Evolutionary conservation across 2,329 filamentous ascomycete species (phyloP), one percentile per base, ranked within the genome.

Genomic region (Aspergillus sp.): DNA sequence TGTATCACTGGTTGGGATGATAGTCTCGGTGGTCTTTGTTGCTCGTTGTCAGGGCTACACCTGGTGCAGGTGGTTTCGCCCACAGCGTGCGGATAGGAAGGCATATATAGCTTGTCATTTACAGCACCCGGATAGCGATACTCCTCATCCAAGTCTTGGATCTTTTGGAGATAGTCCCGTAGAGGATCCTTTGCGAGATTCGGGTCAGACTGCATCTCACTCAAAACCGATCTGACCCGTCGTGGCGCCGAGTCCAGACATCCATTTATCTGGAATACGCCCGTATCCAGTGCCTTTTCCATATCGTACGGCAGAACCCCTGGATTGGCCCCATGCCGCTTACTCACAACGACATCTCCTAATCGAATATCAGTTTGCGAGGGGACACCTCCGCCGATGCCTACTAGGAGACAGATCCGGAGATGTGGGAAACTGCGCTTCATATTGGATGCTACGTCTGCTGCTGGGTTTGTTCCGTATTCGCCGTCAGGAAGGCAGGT

Each of bases 281-380:
- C 41, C 4, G 3, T 27, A 15, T 48, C 33, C 6, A 39, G 19
- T 17, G 8, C 31, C 12, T 57, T 46, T 15, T 19, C 17, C 17
- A 57, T 47, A 25, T 52, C 48, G 33, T 57, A 52, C 3, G 37
- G 55, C 5, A 57, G 3, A 1, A 57, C 55, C 1, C 55, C 55
- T 5, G 31, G 12, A n/a, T 52, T 23, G 15, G 3, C 4, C 6
- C 25, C 31, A 17, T 17, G 15, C 4, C 48, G 48, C 0, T 3
- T 27, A 57, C 69, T 66, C 11, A 71, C 62, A 21, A 70, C 62
- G 1, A 71, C 60, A 56, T 71, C 69, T 4, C 68, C 68, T 0
- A 72, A 62, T 7, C 68, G 63, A 49, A 69, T 66, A 39, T 68
- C 66, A 19, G 60, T 46, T 9, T 35, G 27, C 5, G 48, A 61